Base-by-base conservation (phyloP, 495 filamentous ascomycete species). In the Aspergillus wentii region DNA sequence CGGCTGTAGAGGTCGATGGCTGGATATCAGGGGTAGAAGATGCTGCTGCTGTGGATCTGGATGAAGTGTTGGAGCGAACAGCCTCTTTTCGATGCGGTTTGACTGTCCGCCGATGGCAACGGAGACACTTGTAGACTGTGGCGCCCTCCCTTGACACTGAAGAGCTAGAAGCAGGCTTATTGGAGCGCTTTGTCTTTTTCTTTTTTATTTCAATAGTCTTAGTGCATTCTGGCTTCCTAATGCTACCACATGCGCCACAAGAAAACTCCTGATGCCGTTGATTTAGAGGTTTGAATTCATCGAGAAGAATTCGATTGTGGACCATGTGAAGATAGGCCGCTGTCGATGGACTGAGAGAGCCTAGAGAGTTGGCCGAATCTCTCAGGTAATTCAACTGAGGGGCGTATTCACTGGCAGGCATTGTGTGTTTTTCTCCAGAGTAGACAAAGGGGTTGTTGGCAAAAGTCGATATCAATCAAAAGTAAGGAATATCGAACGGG, bases 221-320 rank as follows among this genome's bases (percentile, higher is more conserved):
- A 17, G 66, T 71, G 41, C 43, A 62, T 44, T 69, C 66, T 11
- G 58, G 49, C 15, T 68, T 44, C 50, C 75, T 56, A 33, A 64
- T 41, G 46, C 55, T 69, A 34, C 76, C 76, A 56, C 76, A 80
- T 13, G 69, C 66, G 16, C 61, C 63, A 46, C 76, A 80, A 29
- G 62, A 52, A 17, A 55, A 34, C 33, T 65, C 64, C 17, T 64
- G 59, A 20, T 64, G 59, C 8, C 51, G 62, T 19, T 49, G 45
- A 26, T 66, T 67, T 27, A 70, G 51, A 5, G 60, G 39, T 29
- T 57, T 68, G 1, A 44, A 48, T 9, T 71, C 56, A 17, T 73
- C 50, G 31, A 59, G 55, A n/a, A 62, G 49, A 18, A 72, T 53
- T 13, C 56, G 43, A 31, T 66, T 64, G 49, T 74, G 66, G 20